A percentile compares a stretch with the other conserved stretches of the same genome.
phyloP scores from a whole-genome alignment of 306 rosid genomes.

The Malus sieversii region DNA sequence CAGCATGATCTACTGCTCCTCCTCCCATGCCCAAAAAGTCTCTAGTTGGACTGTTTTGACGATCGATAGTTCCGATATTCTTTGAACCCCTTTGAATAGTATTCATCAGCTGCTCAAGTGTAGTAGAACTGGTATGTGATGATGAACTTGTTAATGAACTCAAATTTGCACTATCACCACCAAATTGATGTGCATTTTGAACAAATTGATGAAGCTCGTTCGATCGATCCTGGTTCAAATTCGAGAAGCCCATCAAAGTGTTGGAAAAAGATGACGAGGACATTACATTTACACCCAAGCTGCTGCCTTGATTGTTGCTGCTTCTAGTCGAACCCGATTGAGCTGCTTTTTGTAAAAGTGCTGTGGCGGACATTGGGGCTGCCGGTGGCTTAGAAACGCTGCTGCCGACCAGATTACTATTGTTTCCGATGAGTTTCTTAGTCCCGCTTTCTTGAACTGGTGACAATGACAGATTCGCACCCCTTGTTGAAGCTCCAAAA shows the following conservation, averaged over 20 bases:
- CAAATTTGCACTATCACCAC: slow-evolving; percentile 9
- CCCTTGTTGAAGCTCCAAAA: slow-evolving; percentile 26
- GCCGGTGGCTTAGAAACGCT: slow-evolving; percentile 6
- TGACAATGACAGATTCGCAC: slow-evolving; percentile 38
- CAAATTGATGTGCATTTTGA: slow-evolving; percentile 23
- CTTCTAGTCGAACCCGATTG: slow-evolving; percentile 41
- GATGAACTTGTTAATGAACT: not conserved
- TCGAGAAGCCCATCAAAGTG: slow-evolving; percentile 17
- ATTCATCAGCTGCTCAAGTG: slow-evolving; percentile 10
- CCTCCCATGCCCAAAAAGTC: slow-evolving; percentile 78
- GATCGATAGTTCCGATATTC: not conserved
- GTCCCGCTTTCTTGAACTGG: slow-evolving; percentile 31
- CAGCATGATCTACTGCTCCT: slow-evolving; percentile 1
- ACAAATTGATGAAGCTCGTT: slow-evolving; percentile 13
- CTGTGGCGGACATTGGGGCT: slow-evolving; percentile 59
- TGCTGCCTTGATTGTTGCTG: slow-evolving; percentile 25
- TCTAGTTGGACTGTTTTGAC: slow-evolving; percentile 51
- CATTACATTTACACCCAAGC: slow-evolving; percentile 42
- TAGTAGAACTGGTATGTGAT: not conserved
- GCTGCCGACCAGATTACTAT: not conserved
- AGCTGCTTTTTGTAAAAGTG: slow-evolving; percentile 44
- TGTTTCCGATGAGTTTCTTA: not conserved
- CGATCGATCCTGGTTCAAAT: slow-evolving; percentile 9
- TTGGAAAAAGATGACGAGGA: slow-evolving; percentile 40
- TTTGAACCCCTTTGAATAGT: not conserved